These are phyloP conservation scores for Cutaneotrichosporon cavernicola DNA, from an alignment of 1,284 basidiomycete genomes.

Conservation along the genomic window DNA sequence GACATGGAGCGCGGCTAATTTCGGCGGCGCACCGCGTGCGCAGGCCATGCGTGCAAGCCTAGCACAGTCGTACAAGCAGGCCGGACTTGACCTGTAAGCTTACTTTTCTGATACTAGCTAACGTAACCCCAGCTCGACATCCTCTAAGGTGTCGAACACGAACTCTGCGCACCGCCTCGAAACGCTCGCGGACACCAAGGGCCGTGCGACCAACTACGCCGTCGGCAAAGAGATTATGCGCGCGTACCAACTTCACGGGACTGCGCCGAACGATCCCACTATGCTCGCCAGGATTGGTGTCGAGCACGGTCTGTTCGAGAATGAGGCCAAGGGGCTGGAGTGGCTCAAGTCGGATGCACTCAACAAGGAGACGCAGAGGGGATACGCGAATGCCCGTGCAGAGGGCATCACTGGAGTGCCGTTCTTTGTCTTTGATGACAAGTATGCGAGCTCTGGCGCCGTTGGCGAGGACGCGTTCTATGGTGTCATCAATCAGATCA, in stretches of 20 bases:
- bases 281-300: conserved; percentile 45
- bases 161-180: conserved; percentile 51
- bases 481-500: conserved; percentile 38
- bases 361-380: conserved; percentile 35
- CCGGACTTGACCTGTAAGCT: conserved; percentile 1
- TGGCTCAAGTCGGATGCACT: conserved; percentile 40
- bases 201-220: conserved; percentile 37
- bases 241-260: conserved; percentile 51
- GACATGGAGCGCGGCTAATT: background rate
- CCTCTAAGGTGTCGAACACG: conserved; percentile 24
- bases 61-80: conserved; percentile 1
- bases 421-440: conserved; percentile 52
- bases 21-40: background rate
- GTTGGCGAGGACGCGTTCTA: conserved; percentile 55
- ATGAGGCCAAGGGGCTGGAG: conserved; percentile 26
- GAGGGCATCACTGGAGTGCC: conserved; percentile 55
- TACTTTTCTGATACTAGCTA: background rate
- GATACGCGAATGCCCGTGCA: conserved; percentile 34
- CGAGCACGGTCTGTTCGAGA: conserved; percentile 45
- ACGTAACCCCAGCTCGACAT: background rate
- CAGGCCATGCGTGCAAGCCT: background rate
- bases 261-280: conserved; percentile 43
- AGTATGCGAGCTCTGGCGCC: conserved; percentile 51
- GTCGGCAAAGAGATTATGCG: conserved; percentile 41
- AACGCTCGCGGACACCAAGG: conserved; percentile 37